Base-by-base conservation (phyloP, 352 stramenopile genomes). In the Pythium oligandrum region DNA sequence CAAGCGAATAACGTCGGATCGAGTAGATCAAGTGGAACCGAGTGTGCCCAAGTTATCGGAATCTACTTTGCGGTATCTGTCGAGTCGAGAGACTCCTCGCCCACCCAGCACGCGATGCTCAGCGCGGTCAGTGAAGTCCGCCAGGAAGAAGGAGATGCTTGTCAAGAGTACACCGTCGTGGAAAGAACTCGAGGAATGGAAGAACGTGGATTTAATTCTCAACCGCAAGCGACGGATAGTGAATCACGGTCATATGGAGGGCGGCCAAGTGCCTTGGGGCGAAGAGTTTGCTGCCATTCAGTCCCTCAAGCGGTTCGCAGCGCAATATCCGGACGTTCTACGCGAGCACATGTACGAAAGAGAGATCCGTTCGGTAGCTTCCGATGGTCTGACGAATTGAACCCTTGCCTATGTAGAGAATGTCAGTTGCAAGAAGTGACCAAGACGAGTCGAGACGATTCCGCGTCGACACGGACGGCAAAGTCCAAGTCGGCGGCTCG, bases 271-370 rank as follows among this genome's bases (percentile, higher is more conserved):
- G 17, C 75, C 75, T 0, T 86, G 75, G 73, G 73, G 75, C 3
- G 71, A 84, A 44, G 71, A 84, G 37, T 86, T 86, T 33, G 75
- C 75, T 0, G 68, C 66, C 1, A 83, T 86, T 30, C 75, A 86
- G 46, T 83, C 73, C 38, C 63, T 86, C 44, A 84, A 81, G 56
- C 71, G 75, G n/a, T 86, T 86, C 38, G 62, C 73, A 7, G 44
- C 45, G 10, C 71, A 84, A 40, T 66, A 84, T 33, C 73, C 75
- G 1, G 69, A 81, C 5, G 61, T 86, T 6, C 62, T 86, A 12
- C 66, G 71, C 5, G 64, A 73, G 0, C 70, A 84, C 67, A 83
- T 86, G 75, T 86, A 55, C 48, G 64, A 26, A 26, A 26, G 17
- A 26, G 17, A 26, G 17, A 26, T 26, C 17, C 17, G 17, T 26